Conservation (phyloP, 441 rosid species). For the Euphorbia schlechtendalii region DNA sequence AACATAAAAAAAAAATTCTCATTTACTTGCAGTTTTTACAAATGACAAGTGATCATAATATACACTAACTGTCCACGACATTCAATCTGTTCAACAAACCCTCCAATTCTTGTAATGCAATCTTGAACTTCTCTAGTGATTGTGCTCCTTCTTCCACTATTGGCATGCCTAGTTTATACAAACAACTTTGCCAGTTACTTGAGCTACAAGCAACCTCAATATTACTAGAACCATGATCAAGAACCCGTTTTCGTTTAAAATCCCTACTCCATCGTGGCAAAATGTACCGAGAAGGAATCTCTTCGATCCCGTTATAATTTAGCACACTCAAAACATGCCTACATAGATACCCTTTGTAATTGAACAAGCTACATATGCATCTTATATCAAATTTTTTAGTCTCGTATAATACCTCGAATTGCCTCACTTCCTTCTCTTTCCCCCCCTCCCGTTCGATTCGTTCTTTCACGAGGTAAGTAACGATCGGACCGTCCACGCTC, state of each 20-base stretch:
- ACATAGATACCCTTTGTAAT: conserved; percentile 75
- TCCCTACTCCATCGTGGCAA: conserved; percentile 75
- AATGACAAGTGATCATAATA: conserved; percentile 1
- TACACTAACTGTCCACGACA: conserved; percentile 30
- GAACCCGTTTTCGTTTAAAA: conserved; percentile 37
- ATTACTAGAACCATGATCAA: conserved; percentile 5
- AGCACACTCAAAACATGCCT: conserved; percentile 84
- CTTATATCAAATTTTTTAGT: conserved; percentile 64
- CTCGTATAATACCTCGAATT: conserved; percentile 70
- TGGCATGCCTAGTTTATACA: conserved; percentile 29
- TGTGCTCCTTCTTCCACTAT: conserved; percentile 34
- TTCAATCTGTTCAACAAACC: conserved; percentile 30
- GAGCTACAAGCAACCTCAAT: conserved; percentile 32
- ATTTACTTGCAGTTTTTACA: conserved; percentile 5
- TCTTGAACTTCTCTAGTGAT: conserved; percentile 32
- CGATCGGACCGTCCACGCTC: conserved; percentile 58
- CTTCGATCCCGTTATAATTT: conserved; percentile 87
- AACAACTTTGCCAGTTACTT: conserved; percentile 26
- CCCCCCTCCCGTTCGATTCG: conserved; percentile 37
- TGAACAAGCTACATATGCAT: conserved; percentile 90
- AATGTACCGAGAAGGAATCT: conserved; percentile 59
- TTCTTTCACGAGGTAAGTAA: conserved; percentile 85
- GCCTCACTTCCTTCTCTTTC: conserved; percentile 37
- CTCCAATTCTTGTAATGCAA: conserved; percentile 37
- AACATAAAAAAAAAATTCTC: neutral